Evolutionary conservation across 495 filamentous ascomycete species (phyloP).

Genomic region (Sporormia fimetaria): DNA sequence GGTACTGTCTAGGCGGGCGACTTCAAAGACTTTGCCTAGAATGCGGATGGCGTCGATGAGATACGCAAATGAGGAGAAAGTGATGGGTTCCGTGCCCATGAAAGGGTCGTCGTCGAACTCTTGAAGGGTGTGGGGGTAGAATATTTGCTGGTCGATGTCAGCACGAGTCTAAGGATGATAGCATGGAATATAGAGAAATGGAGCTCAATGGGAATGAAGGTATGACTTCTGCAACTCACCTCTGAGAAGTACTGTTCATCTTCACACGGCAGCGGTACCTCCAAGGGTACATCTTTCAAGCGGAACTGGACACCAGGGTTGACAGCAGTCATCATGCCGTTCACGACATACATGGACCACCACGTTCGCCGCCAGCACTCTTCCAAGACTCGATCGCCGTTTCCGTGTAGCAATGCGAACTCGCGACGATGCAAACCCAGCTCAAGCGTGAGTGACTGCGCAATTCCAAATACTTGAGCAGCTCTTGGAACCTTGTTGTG

Average conservation of each 20-base stretch:
- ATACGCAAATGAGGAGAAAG: slow-evolving; percentile 71
- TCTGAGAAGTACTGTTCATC: slow-evolving; percentile 49
- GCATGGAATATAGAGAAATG: neutral
- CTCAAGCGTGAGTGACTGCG: slow-evolving; percentile 60
- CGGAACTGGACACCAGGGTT: slow-evolving; percentile 29
- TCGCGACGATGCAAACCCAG: slow-evolving; percentile 57
- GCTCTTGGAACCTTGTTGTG: slow-evolving; percentile 56
- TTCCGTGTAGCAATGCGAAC: slow-evolving; percentile 39
- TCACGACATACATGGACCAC: slow-evolving; percentile 82
- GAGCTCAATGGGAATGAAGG: neutral
- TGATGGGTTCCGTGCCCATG: slow-evolving; percentile 48
- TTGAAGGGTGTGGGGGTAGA: slow-evolving; percentile 47
- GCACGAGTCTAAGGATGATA: neutral
- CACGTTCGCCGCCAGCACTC: slow-evolving; percentile 79
- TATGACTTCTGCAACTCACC: slow-evolving; percentile 10
- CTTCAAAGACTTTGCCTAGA: slow-evolving; percentile 59
- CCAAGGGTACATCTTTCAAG: slow-evolving; percentile 30
- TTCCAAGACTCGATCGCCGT: slow-evolving; percentile 44
- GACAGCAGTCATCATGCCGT: slow-evolving; percentile 44
- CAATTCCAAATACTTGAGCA: slow-evolving; percentile 51
- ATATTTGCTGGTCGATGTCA: slow-evolving; percentile 43
- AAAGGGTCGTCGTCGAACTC: slow-evolving; percentile 57
- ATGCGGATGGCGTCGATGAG: slow-evolving; percentile 52
- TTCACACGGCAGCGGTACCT: slow-evolving; percentile 57
- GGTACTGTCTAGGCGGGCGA: slow-evolving; percentile 23